Evolutionary conservation across 805 yeast species (phyloP).

Genomic region (Candida verbasci): DNA sequence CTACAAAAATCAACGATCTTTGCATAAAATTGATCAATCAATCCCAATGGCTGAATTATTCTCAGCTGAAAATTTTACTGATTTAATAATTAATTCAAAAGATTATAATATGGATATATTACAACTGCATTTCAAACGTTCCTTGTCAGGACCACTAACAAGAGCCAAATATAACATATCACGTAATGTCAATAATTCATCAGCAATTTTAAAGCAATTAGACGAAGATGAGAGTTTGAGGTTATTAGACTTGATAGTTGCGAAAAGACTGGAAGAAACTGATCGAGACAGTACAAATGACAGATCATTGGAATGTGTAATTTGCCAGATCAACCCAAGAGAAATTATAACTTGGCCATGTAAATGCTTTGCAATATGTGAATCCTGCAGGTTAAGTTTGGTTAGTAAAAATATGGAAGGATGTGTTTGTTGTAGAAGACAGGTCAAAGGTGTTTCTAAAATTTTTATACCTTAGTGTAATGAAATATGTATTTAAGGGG

Average conservation of each 20-base stretch:
- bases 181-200: neutral
- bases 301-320: constrained; percentile 55
- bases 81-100: constrained; percentile 15
- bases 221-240: constrained; percentile 9
- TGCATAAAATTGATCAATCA: neutral
- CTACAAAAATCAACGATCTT: neutral
- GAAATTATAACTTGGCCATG: constrained; percentile 92
- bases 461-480: constrained; percentile 49
- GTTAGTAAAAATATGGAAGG: constrained; percentile 68
- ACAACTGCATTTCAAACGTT: constrained; percentile 22
- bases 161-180: constrained; percentile 21
- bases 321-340: constrained; percentile 72
- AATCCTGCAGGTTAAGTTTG: constrained; percentile 69
- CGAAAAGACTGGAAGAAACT: constrained; percentile 6
- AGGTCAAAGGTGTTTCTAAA: constrained; percentile 63
- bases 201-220: neutral
- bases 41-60: constrained; percentile 19
- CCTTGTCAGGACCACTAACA: constrained; percentile 21
- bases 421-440: constrained; percentile 80
- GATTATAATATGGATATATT: constrained; percentile 17
- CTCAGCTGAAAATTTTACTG: constrained; percentile 21
- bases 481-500: neutral
- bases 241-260: constrained; percentile 11
- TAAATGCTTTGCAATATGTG: constrained; percentile 83
- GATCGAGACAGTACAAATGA: neutral